Base-by-base conservation (phyloP, 345 rosid species). In the Citrus sp. region DNA sequence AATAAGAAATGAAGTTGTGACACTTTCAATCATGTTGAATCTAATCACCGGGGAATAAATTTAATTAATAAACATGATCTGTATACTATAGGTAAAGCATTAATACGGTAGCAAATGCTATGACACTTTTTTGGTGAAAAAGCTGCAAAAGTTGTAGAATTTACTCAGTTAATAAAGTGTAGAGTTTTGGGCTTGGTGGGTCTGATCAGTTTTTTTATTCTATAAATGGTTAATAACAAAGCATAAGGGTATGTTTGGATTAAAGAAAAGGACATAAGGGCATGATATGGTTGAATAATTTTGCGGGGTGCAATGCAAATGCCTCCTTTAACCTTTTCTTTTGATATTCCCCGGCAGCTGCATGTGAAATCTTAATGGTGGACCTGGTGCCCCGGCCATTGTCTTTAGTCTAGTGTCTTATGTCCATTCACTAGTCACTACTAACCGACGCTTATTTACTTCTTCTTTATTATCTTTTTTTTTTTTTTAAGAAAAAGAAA, bases 321-420 rank as follows among this genome's bases (percentile, higher is more conserved):
- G 87, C 80, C 84, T 78, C 5, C 64, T 60, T 60, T n/a, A 9
- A 16, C 2, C 40, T 7, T 42, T 22, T 10, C 28, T 37, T 35
- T 66, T 54, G 24, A 72, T 28, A 59, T 73, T 54, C 78, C 84
- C 84, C 74, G 75, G 80, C 84, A 87, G 73, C 77, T 80, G 89
- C 93, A 89, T 82, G 80, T 90, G 87, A 85, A 72, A 49, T n/a
- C 69, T 78, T 77, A 78, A 82, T 77, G 82, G 89, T 85, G 87
- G 86, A 54, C 80, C 83, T 80, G 59, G n/a, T 18, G 40, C 67
- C 69, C 25, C 60, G 64, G 82, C 79, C 84, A 76, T 77, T 78
- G 72, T 83, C 87, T 73, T n/a, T 35, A 4, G 14, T 12, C 51
- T 3, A 8, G 35, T 74, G 40, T 63, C 4, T 10, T 21, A 46